Evolutionary conservation across 2,329 filamentous ascomycete species (phyloP).

Genomic region (Phaeosphaeriaceae sp.): DNA sequence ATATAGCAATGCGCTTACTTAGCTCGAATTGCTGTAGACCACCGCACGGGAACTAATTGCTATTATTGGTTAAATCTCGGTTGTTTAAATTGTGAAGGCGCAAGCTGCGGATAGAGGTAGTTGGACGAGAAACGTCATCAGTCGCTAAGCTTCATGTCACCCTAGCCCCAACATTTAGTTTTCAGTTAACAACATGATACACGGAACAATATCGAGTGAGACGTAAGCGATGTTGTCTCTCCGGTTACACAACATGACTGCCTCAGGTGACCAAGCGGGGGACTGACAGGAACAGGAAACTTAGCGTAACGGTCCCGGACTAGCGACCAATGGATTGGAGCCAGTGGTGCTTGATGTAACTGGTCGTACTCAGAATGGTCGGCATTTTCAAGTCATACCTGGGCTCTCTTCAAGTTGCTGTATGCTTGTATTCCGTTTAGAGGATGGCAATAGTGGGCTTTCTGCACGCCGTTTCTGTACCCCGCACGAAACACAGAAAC

Average conservation of each 20-base stretch:
- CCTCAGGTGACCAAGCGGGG: not conserved
- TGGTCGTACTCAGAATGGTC: not conserved
- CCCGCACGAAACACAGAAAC: conserved; percentile 27
- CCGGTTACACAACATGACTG: conserved; percentile 4
- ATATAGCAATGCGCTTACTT: too few relatives aligned
- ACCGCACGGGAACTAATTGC: too few relatives aligned
- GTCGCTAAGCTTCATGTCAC: not conserved
- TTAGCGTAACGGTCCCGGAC: not conserved
- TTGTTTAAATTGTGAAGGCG: too few relatives aligned
- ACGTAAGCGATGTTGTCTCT: conserved; percentile 1
- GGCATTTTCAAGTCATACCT: not conserved
- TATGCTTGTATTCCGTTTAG: not conserved
- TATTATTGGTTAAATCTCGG: too few relatives aligned
- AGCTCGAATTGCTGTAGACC: too few relatives aligned
- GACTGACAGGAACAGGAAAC: conserved; percentile 8
- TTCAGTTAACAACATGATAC: not conserved
- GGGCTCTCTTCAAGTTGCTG: not conserved
- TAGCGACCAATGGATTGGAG: too few relatives aligned
- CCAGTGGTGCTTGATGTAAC: not conserved
- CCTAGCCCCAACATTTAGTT: not conserved
- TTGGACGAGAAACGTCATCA: not conserved
- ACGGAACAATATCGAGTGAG: not conserved
- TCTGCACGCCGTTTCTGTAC: conserved; percentile 19
- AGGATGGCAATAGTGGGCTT: not conserved
- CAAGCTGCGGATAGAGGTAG: too few relatives aligned